Evolutionary conservation across 1,139 yeast species (phyloP).

Genomic region (Geotrichum klebahnii): DNA sequence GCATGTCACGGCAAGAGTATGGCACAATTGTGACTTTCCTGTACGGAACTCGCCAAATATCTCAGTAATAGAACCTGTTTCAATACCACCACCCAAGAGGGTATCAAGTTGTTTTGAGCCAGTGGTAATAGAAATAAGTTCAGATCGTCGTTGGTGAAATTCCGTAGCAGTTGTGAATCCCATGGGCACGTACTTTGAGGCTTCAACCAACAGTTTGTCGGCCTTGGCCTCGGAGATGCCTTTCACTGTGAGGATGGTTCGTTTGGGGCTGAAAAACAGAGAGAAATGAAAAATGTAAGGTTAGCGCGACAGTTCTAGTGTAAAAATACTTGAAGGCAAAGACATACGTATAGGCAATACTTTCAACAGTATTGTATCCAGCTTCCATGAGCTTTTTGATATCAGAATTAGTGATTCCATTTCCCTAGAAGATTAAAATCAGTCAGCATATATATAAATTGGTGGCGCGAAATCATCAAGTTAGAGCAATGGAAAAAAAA

Average conservation of each 20-base stretch:
- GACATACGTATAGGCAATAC: slow-evolving; percentile 71
- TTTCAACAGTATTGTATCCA: slow-evolving; percentile 85
- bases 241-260: slow-evolving; percentile 68
- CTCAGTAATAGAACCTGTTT: slow-evolving; percentile 95
- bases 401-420: slow-evolving; percentile 80
- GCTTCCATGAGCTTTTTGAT: slow-evolving; percentile 74
- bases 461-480: not conserved
- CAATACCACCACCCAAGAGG: slow-evolving; percentile 92
- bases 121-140: slow-evolving; percentile 85
- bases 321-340: too few relatives aligned
- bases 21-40: slow-evolving; percentile 95
- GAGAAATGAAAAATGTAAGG: not conserved
- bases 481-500: slow-evolving; percentile 1
- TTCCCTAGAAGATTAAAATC: slow-evolving; percentile 49
- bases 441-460: not conserved
- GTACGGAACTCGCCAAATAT: slow-evolving; percentile 96
- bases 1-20: slow-evolving; percentile 93
- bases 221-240: slow-evolving; percentile 97
- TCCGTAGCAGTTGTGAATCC: slow-evolving; percentile 98
- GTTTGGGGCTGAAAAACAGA: slow-evolving; percentile 49
- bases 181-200: slow-evolving; percentile 83
- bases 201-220: slow-evolving; percentile 74
- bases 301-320: too few relatives aligned
- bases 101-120: slow-evolving; percentile 95
- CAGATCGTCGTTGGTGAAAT: slow-evolving; percentile 84